phyloP scores from a whole-genome alignment of 768 basidiomycete species.

The Daedalea quercina region DNA sequence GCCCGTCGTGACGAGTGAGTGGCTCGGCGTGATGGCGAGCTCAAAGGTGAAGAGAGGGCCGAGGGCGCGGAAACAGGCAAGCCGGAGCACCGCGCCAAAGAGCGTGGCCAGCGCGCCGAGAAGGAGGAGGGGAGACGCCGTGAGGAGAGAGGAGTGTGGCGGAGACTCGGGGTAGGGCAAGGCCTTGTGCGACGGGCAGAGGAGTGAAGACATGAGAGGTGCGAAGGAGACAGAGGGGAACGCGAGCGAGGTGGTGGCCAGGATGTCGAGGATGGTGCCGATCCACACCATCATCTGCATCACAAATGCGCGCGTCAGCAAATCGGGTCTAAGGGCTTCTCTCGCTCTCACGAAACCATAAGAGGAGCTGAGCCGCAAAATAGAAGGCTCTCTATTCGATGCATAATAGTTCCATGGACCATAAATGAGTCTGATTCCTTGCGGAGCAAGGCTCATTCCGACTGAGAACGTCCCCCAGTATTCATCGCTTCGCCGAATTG shows the following conservation, averaged over 20 bases:
- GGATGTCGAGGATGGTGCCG: slow-evolving; percentile 14
- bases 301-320: not conserved
- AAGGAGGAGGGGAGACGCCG: slow-evolving; percentile 20
- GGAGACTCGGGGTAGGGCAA: not conserved
- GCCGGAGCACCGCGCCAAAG: slow-evolving; percentile 27
- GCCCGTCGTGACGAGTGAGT: slow-evolving; percentile 31
- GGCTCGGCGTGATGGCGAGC: slow-evolving; percentile 27
- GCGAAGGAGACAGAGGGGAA: slow-evolving; percentile 11
- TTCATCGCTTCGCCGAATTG: no score
- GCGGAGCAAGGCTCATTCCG: no score
- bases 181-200: not conserved
- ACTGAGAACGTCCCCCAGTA: no score
- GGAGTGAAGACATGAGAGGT: slow-evolving; percentile 6
- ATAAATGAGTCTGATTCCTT: no score
- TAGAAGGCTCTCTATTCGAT: not conserved
- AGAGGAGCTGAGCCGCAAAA: not conserved
- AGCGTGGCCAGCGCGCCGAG: slow-evolving; percentile 22
- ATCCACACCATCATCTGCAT: slow-evolving; percentile 17
- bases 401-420: no score
- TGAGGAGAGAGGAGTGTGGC: slow-evolving; percentile 1
- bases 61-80: slow-evolving; percentile 31
- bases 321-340: no score
- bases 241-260: slow-evolving; percentile 13
- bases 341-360: no score
- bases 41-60: slow-evolving; percentile 35